These are phyloP conservation scores for Fusarium lyarnte DNA, from an alignment of 2,329 filamentous ascomycete genomes.

Conservation along the genomic window DNA sequence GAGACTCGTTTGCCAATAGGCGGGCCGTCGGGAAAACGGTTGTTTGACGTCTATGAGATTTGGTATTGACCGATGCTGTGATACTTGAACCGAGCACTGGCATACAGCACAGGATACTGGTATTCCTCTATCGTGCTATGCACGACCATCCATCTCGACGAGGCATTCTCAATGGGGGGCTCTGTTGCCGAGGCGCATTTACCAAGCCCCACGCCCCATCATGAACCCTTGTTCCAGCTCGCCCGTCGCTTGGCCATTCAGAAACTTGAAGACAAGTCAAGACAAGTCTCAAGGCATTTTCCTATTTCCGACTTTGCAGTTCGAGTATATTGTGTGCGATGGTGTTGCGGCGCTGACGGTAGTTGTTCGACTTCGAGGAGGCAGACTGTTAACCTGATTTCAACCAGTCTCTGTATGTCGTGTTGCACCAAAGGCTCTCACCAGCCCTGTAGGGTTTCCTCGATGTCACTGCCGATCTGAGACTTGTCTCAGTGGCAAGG, in stretches of 20 bases:
- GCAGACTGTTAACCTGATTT: slow-evolving; percentile 10
- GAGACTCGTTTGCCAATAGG: not conserved
- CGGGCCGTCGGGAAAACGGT: slow-evolving; percentile 21
- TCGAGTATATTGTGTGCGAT: slow-evolving; percentile 10
- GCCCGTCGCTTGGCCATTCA: slow-evolving; percentile 33
- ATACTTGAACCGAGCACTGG: slow-evolving; percentile 8
- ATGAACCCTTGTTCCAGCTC: slow-evolving; percentile 37
- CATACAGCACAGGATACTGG: not conserved
- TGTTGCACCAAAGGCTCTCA: slow-evolving; percentile 1
- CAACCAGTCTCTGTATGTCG: not conserved
- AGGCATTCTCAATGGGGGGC: slow-evolving; percentile 43
- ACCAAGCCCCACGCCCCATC: slow-evolving; percentile 37
- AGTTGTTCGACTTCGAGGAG: slow-evolving; percentile 19
- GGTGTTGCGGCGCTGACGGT: slow-evolving; percentile 23
- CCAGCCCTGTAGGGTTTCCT: slow-evolving; percentile 41
- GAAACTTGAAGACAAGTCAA: slow-evolving; percentile 9
- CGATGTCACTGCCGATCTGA: slow-evolving; percentile 38
- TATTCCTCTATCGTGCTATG: slow-evolving; percentile 27
- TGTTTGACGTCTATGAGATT: slow-evolving; percentile 20
- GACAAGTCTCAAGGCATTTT: slow-evolving; percentile 37
- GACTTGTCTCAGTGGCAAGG: slow-evolving; percentile 32
- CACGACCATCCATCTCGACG: slow-evolving; percentile 12
- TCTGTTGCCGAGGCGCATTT: slow-evolving; percentile 40
- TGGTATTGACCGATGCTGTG: slow-evolving; percentile 2
- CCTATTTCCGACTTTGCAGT: slow-evolving; percentile 17